Percentiles rank a stretch among this genome's conserved stretches.
phyloP scores from a whole-genome alignment of 495 filamentous ascomycete genomes.

The Podospora bellae-mahoneyi region DNA sequence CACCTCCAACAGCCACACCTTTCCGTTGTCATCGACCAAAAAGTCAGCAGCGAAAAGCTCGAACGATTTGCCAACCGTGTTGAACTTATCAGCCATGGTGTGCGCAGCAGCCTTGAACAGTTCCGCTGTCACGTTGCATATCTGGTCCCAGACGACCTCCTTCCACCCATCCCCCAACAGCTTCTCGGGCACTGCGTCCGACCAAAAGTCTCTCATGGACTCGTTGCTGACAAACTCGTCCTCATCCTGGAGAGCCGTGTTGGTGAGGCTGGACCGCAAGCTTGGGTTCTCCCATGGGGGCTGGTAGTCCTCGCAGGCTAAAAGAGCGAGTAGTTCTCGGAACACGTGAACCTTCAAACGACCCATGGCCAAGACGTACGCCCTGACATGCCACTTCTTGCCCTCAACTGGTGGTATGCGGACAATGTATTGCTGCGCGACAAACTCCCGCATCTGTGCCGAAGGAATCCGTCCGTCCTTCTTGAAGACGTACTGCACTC shows the following conservation, averaged over 20 bases:
- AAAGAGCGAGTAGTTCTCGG: conserved; percentile 71
- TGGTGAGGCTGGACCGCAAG: conserved; percentile 54
- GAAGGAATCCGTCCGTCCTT: conserved; percentile 57
- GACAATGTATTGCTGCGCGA: conserved; percentile 71
- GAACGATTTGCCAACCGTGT: conserved; percentile 65
- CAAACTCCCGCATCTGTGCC: conserved; percentile 66
- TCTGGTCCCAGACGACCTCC: conserved; percentile 55
- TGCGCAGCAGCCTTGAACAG: conserved; percentile 64
- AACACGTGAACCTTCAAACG: conserved; percentile 69
- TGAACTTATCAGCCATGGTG: conserved; percentile 30
- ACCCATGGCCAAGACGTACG: conserved; percentile 68
- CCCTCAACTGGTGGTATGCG: conserved; percentile 60
- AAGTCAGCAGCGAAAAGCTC: conserved; percentile 78
- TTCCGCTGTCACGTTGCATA: conserved; percentile 56
- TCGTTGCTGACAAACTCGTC: conserved; percentile 29
- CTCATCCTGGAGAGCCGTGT: conserved; percentile 69
- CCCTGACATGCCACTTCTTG: conserved; percentile 77
- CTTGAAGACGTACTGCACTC: conserved; percentile 21
- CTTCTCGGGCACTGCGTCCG: conserved; percentile 37
- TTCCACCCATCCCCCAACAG: conserved; percentile 35
- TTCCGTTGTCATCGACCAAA: conserved; percentile 56
- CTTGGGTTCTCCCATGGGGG: conserved; percentile 29
- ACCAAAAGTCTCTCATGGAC: conserved; percentile 62
- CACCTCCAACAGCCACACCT: conserved; percentile 64
- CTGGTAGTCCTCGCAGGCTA: conserved; percentile 60